A percentile compares a stretch with the other conserved stretches of the same genome.
Conservation (phyloP, 225 moss, liverwort and hornwort genomes). For the Pseudoscleropodium purum region DNA sequence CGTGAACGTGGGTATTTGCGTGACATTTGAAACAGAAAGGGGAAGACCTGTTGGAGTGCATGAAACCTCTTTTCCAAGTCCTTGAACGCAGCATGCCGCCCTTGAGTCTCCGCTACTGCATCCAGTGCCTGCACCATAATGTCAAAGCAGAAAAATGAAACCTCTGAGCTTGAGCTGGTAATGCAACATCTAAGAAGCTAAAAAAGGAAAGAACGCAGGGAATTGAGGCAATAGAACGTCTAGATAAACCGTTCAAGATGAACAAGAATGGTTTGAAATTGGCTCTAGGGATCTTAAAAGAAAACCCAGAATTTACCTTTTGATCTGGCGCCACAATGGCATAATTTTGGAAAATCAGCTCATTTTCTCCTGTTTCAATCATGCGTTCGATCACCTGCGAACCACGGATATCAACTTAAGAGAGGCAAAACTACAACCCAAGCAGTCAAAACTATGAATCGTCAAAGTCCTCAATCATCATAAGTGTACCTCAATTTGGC, state of each 20-base stretch:
- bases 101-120: slow-evolving; percentile 25
- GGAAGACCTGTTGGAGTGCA: slow-evolving; percentile 50
- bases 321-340: slow-evolving; percentile 33
- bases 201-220: no score
- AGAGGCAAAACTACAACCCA: background rate
- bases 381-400: slow-evolving; percentile 42
- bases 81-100: slow-evolving; percentile 15
- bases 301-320: background rate
- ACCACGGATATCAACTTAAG: background rate
- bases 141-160: background rate
- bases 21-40: background rate
- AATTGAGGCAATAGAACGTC: background rate
- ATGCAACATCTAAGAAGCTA: background rate
- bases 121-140: slow-evolving; percentile 28
- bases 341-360: slow-evolving; percentile 20
- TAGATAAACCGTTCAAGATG: background rate
- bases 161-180: background rate
- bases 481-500: background rate
- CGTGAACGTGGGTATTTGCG: no score
- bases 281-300: background rate
- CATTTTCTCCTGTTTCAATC: slow-evolving; percentile 55
- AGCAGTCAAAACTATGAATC: background rate
- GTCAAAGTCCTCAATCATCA: background rate
- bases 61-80: slow-evolving; percentile 51
- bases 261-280: background rate